Conservation (phyloP, 1,284 basidiomycete genomes). For the Sanghuangporus baumii region DNA sequence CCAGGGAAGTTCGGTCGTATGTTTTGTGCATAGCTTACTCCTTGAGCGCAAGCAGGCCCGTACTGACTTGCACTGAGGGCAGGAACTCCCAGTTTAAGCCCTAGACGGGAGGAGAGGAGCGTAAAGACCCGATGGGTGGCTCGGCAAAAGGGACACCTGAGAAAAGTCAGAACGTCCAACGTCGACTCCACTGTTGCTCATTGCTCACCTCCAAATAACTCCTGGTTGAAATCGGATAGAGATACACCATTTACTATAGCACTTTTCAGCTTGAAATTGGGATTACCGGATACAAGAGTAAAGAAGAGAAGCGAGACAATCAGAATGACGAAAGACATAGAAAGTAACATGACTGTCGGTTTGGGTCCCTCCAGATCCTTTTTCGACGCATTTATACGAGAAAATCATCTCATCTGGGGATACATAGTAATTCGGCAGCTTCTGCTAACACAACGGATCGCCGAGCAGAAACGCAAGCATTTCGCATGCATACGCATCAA, state of each 20-base stretch:
- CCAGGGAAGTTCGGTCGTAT: not conserved
- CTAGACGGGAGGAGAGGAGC: constrained; percentile 54
- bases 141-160: constrained; percentile 64
- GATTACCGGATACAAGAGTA: not conserved
- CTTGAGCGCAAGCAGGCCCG: constrained; percentile 55
- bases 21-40: not conserved
- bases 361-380: not conserved
- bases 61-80: constrained; percentile 42
- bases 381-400: too few species aligned
- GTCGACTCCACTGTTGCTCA: not conserved
- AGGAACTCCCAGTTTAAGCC: constrained; percentile 28
- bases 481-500: too few species aligned
- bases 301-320: not conserved
- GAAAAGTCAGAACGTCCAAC: constrained; percentile 26
- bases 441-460: too few species aligned
- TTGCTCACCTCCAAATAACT: constrained; percentile 7
- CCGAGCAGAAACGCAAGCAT: too few species aligned
- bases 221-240: not conserved
- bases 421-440: too few species aligned
- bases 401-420: too few species aligned
- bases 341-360: not conserved
- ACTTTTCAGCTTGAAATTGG: not conserved
- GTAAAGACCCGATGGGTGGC: constrained; percentile 46
- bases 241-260: not conserved
- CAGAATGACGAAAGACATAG: not conserved